Conservation (phyloP, 768 basidiomycete species). For the Mycena capillaripes region DNA sequence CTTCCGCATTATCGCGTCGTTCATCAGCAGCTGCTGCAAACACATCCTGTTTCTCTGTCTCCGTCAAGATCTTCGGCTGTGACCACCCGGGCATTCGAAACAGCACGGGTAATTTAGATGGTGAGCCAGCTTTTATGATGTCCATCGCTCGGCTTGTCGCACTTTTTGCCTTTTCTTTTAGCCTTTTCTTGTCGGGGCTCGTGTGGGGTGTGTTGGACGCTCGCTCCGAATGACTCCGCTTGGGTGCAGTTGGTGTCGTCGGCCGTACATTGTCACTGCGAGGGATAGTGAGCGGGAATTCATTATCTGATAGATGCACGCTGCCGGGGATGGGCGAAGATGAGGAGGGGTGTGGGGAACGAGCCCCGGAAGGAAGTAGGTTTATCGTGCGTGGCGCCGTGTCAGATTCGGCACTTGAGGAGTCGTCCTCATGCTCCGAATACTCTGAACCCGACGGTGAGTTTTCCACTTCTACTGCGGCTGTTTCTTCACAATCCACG, state of each 20-base stretch:
- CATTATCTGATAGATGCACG: not conserved
- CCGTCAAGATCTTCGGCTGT: constrained; percentile 17
- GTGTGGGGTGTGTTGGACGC: constrained; percentile 19
- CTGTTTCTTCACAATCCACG: not conserved
- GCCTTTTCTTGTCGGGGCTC: no score
- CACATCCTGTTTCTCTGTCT: constrained; percentile 14
- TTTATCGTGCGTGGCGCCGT: not conserved
- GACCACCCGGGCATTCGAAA: constrained; percentile 19
- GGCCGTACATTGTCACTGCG: not conserved
- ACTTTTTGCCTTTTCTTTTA: constrained; percentile 12
- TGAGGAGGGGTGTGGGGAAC: not conserved
- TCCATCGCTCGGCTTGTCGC: constrained; percentile 13
- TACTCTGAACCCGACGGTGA: not conserved
- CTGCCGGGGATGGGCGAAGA: not conserved
- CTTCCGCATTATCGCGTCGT: constrained; percentile 1
- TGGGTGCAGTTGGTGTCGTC: constrained; percentile 9
- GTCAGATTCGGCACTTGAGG: not conserved
- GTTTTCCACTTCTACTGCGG: not conserved
- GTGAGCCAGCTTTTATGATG: not conserved
- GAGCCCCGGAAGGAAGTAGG: not conserved
- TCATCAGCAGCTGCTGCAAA: constrained; percentile 1
- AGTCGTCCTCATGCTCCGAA: not conserved
- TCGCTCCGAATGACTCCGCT: constrained; percentile 15
- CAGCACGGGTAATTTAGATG: constrained; percentile 5
- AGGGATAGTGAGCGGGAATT: constrained; percentile 1